Base-by-base conservation (phyloP, 2,329 filamentous ascomycete species). In the Neocatenulostroma microsporum region DNA sequence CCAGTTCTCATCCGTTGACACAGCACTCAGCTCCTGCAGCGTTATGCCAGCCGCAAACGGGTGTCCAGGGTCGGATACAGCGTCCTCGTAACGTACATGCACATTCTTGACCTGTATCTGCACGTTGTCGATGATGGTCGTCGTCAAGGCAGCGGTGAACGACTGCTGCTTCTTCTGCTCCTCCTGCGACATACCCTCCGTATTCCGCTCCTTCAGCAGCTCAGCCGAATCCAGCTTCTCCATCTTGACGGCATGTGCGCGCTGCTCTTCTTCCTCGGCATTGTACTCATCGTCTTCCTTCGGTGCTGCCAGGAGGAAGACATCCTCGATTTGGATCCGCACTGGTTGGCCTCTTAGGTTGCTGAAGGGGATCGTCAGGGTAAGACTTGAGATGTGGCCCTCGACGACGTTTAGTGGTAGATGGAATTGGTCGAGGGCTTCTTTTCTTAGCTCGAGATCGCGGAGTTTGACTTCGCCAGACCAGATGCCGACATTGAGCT, bases 401-500 rank as follows among this genome's bases (percentile, higher is more conserved):
- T 94, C 86, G 40, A 94, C 78, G 25, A 99, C 91, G 58, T 99
- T 98, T 54, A 99, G 80, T 35, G 91, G 91, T 5, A 99, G 76
- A 61, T 85, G 93, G 49, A 99, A 77, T 69, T 98, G 93, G 59
- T 99, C 91, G 48, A 99, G 80, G 13, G 91, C 91, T 70, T 98
- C 91, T 41, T 84, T 78, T 38, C 88, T 85, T 31, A 99, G 74
- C 67, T 98, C 84, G 41, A 99, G 80, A 55, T 98, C 81, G 42
- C 81, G 80, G 30, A 99, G 74, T 67, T 94, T 94, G 55, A 98
- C 91, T 68, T 99, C 91, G 53, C 93, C 91, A 15, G 85, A 94
- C 91, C 89, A 98, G 56, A 98, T 98, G 46, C 93, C 91, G 46
- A 98, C 88, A 61, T 98, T 98, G 49, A 99, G 75, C 69, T 98